A percentile compares a stretch with the other conserved stretches of the same genome.
Evolutionary conservation across 2,329 filamentous ascomycete species (phyloP).

Genomic region (Phialophora macrospora): DNA sequence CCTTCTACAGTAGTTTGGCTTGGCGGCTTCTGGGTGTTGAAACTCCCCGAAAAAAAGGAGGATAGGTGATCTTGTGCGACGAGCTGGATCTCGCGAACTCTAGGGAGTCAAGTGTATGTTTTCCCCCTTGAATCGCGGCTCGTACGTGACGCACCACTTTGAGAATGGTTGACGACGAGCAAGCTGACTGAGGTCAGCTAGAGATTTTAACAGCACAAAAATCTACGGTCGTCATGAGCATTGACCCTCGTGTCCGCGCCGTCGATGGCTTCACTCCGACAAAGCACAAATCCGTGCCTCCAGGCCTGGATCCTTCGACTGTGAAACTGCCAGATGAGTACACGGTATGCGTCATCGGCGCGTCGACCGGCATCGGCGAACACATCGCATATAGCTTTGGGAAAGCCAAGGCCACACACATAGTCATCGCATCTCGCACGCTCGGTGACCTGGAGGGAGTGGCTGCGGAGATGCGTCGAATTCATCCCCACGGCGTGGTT

Average conservation of each 20-base stretch:
- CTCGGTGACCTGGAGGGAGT: constrained; percentile 42
- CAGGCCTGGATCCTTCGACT: constrained; percentile 33
- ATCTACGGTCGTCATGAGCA: constrained; percentile 10
- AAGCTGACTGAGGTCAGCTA: neutral
- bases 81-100: no score
- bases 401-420: constrained; percentile 42
- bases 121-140: neutral
- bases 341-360: constrained; percentile 46
- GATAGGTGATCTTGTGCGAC: no score
- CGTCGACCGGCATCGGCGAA: constrained; percentile 46
- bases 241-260: constrained; percentile 29
- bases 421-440: constrained; percentile 45
- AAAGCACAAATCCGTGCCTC: constrained; percentile 19
- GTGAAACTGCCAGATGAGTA: constrained; percentile 40
- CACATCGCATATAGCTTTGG: constrained; percentile 45
- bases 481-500: constrained; percentile 39
- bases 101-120: neutral
- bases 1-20: neutral
- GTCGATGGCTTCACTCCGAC: constrained; percentile 30
- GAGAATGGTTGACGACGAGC: neutral
- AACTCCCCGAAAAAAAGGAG: no score
- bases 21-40: neutral
- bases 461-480: constrained; percentile 38
- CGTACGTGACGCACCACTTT: neutral
- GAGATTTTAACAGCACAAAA: neutral